Conservation (phyloP, 2,329 filamentous ascomycete species). For the Fusarium zealandicum region DNA sequence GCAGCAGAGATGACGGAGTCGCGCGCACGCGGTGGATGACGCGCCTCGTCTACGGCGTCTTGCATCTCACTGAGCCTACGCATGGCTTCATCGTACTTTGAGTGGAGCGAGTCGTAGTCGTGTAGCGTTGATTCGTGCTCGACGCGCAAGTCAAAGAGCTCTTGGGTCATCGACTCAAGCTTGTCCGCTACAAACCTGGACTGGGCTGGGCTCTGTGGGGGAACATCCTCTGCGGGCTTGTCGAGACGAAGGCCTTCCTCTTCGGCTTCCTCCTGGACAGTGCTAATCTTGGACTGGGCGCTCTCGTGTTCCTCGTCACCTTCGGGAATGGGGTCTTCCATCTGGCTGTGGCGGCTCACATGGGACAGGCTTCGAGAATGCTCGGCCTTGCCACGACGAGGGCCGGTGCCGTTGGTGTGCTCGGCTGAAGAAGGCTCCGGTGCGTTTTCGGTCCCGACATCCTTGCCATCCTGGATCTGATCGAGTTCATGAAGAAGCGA, state of each 20-base stretch:
- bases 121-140: constrained; percentile 86
- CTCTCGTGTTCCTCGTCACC: constrained; percentile 54
- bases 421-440: constrained; percentile 45
- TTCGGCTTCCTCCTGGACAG: constrained; percentile 46
- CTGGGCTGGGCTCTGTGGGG: constrained; percentile 76
- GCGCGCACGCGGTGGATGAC: constrained; percentile 64
- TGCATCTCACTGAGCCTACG: constrained; percentile 84
- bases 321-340: constrained; percentile 63
- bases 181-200: constrained; percentile 89
- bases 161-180: constrained; percentile 87
- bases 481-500: constrained; percentile 92
- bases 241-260: constrained; percentile 33
- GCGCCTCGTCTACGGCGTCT: constrained; percentile 81
- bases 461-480: constrained; percentile 68
- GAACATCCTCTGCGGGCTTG: constrained; percentile 17
- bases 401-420: constrained; percentile 49
- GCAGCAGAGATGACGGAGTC: constrained; percentile 64
- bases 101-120: constrained; percentile 81
- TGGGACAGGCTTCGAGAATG: constrained; percentile 64
- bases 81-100: constrained; percentile 91
- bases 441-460: constrained; percentile 42
- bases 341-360: constrained; percentile 60
- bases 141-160: constrained; percentile 86
- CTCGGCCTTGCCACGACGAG: constrained; percentile 55
- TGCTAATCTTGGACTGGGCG: constrained; percentile 38